Evolutionary conservation across 768 basidiomycete species (phyloP), one percentile per base, ranked within the genome.

Genomic region (Boletellus sp.): DNA sequence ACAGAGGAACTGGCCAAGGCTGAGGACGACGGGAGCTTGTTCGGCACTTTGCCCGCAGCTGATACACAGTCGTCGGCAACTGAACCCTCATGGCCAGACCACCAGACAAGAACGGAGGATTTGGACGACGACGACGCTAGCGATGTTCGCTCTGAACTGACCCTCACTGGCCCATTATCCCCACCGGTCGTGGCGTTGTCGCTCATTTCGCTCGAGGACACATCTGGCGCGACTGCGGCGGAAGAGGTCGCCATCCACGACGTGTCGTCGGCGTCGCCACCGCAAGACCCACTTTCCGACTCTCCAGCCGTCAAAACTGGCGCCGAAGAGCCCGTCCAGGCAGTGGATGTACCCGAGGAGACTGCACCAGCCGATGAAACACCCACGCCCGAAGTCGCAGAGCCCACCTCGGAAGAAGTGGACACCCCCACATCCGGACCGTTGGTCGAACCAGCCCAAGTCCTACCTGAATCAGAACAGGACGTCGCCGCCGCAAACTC

Each of bases 1-100:
- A 63, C 62, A 10, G 76, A 76, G 42, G 76, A 77, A 47, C 49
- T 74, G 11, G 62, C 70, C 22, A 65, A 52, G 43, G 28, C 31
- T 33, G 63, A 54, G 9, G 54, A 56, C 24, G 46, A 24, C 20
- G 23, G 6, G 4, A 26, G 31, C 45, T 47, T 61, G 24, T 55
- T 62, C 11, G 48, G 23, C 36, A 34, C 44, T 16, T 53, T 59
- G 3, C 56, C 52, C 9, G 12, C 45, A 8, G 13, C 40, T 34
- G 58, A 68, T 36, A 26, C 52, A 6, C 51, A 47, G 19, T n/a
- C 55, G 6, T 33, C 52, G 6, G 28, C 45, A 8, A 31, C 54
- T 0, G 54, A 7, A 4, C 42, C 45, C 2, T 45, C 52, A 7
- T 62, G 56, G 55, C 16, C 51, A 16, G 54, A 59, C 6, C 48